A percentile compares a stretch with the other conserved stretches of the same genome.
Conservation (phyloP, 179 eudicot genomes). For the Heliamphora pulchella region DNA sequence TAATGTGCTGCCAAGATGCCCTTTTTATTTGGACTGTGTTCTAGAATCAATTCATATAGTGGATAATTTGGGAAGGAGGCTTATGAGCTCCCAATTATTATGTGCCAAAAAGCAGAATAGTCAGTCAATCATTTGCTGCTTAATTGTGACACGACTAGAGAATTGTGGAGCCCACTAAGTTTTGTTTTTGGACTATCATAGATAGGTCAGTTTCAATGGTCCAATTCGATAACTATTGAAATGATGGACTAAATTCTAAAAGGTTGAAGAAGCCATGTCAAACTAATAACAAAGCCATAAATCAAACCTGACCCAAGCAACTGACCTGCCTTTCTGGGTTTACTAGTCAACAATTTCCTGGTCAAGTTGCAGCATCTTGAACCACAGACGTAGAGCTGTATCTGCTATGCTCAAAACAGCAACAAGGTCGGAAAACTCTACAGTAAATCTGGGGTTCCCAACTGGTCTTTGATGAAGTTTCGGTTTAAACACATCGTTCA, state of each 20-base stretch:
- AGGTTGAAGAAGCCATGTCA: not conserved
- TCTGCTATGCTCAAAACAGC: not conserved
- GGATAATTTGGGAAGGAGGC: not conserved
- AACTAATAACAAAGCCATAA: not conserved
- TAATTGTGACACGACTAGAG: no score
- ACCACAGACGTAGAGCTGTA: no score
- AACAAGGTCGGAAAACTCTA: not conserved
- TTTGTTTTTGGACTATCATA: no score
- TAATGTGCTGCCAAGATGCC: not conserved
- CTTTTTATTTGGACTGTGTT: no score
- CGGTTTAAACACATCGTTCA: not conserved
- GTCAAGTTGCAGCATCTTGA: conserved; percentile 3
- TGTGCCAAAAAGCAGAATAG: no score
- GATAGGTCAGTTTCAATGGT: no score
- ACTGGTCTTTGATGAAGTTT: not conserved
- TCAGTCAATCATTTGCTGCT: no score
- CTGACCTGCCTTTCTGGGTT: conserved; percentile 6
- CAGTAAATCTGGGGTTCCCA: not conserved
- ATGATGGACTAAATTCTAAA: no score
- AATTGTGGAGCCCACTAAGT: no score
- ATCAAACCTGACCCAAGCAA: not conserved
- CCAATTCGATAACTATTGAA: no score
- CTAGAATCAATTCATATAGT: no score
- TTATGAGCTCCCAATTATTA: no score
- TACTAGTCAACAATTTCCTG: not conserved